Conservation (phyloP, 495 filamentous ascomycete genomes). For the Sabuloglossum arenarium region DNA sequence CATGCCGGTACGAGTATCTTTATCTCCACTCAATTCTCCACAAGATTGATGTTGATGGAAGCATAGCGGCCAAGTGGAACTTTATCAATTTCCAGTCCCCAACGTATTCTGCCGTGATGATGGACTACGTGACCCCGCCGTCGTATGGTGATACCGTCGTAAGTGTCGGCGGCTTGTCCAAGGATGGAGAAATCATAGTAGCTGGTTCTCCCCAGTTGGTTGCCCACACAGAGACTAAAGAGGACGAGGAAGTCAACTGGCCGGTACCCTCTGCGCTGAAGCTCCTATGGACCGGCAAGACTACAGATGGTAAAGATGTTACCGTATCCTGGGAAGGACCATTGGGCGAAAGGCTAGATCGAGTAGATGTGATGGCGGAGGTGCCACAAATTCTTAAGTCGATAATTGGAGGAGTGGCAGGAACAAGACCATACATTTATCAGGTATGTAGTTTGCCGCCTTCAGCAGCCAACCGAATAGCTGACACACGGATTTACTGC, state of each 20-base stretch:
- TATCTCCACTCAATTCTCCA: background rate
- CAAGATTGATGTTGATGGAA: slow-evolving; percentile 4
- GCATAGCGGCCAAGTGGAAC: slow-evolving; percentile 69
- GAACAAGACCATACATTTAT: slow-evolving; percentile 93
- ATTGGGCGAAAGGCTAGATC: slow-evolving; percentile 53
- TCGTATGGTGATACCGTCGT: slow-evolving; percentile 85
- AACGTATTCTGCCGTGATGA: slow-evolving; percentile 68
- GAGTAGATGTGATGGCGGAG: slow-evolving; percentile 90
- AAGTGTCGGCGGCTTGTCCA: slow-evolving; percentile 61
- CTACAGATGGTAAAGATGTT: slow-evolving; percentile 51
- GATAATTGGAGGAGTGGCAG: slow-evolving; percentile 67
- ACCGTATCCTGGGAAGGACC: slow-evolving; percentile 45
- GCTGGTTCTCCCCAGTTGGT: slow-evolving; percentile 41
- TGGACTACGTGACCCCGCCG: slow-evolving; percentile 91
- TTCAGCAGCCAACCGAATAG: background rate
- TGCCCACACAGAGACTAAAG: slow-evolving; percentile 42
- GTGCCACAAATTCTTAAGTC: slow-evolving; percentile 89
- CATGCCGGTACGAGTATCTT: slow-evolving; percentile 44
- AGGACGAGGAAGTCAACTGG: slow-evolving; percentile 70
- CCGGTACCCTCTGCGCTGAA: slow-evolving; percentile 57
- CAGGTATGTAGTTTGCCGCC: slow-evolving; percentile 35
- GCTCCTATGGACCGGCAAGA: slow-evolving; percentile 61
- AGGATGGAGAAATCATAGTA: slow-evolving; percentile 57
- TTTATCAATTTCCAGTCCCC: slow-evolving; percentile 82
- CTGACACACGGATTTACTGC: background rate